Percentiles rank a stretch among this genome's conserved stretches.
Conservation (phyloP, 2,329 filamentous ascomycete species). For the Botryosphaeria agaves region DNA sequence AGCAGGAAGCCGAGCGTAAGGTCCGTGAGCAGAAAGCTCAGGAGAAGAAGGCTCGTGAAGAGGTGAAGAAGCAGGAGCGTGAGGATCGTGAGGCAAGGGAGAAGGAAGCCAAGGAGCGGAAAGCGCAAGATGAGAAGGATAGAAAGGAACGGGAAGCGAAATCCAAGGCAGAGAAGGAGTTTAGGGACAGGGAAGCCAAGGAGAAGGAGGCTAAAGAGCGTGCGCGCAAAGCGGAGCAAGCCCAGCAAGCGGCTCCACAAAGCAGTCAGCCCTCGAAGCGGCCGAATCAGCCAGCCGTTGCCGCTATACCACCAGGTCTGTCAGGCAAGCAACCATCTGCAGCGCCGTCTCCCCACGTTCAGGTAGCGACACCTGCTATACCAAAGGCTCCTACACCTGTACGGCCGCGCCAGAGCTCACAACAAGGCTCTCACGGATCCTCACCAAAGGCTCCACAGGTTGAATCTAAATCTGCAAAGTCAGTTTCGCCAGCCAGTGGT, state of each 20-base stretch:
- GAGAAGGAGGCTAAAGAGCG: constrained; percentile 22
- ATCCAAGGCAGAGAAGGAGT: constrained; percentile 24
- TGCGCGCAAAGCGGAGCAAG: constrained; percentile 23
- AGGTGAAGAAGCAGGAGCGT: constrained; percentile 60
- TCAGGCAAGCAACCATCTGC: constrained; percentile 33
- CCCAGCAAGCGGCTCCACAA: constrained; percentile 13
- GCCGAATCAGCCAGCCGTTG: constrained; percentile 39
- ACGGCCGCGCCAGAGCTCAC: constrained; percentile 58
- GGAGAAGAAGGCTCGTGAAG: constrained; percentile 60
- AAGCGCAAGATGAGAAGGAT: constrained; percentile 37
- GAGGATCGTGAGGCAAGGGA: constrained; percentile 47
- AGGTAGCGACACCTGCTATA: constrained; percentile 62
- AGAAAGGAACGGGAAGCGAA: constrained; percentile 44
- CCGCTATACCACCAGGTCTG: constrained; percentile 35
- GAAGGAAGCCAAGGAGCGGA: constrained; percentile 55
- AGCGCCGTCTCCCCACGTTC: constrained; percentile 58
- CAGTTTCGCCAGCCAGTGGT: constrained; percentile 40
- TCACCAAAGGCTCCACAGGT: constrained; percentile 52
- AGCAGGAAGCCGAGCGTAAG: constrained; percentile 74
- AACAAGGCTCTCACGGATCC: constrained; percentile 54
- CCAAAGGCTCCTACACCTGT: constrained; percentile 71
- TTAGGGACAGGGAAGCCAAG: constrained; percentile 17
- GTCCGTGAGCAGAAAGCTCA: constrained; percentile 60
- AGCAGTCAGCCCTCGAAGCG: constrained; percentile 29
- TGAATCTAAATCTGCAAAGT: constrained; percentile 28